These are phyloP conservation scores for Piedraia hortae DNA, from an alignment of 2,329 filamentous ascomycete genomes.

Conservation along the genomic window DNA sequence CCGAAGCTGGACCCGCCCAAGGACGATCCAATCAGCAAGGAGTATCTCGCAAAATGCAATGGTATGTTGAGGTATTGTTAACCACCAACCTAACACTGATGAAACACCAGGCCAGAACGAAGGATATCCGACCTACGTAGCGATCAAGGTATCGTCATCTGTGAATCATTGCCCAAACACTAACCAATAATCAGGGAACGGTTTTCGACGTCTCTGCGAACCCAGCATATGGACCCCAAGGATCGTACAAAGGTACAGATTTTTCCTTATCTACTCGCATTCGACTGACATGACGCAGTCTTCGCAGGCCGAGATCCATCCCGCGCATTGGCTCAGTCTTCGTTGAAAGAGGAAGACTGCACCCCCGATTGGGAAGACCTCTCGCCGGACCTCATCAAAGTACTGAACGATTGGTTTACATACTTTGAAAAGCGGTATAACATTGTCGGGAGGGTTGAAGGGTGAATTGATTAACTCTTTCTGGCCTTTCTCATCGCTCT, in stretches of 20 bases:
- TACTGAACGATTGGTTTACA: conserved; percentile 73
- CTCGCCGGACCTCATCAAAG: conserved; percentile 56
- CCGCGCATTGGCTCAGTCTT: conserved; percentile 65
- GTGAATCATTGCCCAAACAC: not conserved
- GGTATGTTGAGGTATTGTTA: conserved; percentile 29
- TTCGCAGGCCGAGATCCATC: conserved; percentile 92
- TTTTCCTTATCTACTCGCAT: not conserved
- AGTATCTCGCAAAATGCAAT: conserved; percentile 55
- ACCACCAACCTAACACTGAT: conserved; percentile 1
- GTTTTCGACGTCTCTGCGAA: conserved; percentile 90
- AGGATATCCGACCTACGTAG: conserved; percentile 29
- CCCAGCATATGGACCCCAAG: conserved; percentile 55
- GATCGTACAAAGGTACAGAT: conserved; percentile 49
- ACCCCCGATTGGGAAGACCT: conserved; percentile 59
- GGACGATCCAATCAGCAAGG: conserved; percentile 55
- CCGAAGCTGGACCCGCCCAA: conserved; percentile 62
- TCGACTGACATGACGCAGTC: conserved; percentile 25
- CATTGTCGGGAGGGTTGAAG: conserved; percentile 34
- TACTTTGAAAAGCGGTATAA: conserved; percentile 97
- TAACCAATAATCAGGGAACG: conserved; percentile 33
- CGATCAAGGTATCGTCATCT: conserved; percentile 23
- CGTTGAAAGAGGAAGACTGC: conserved; percentile 63
- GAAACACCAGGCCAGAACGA: conserved; percentile 30
- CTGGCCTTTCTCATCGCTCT: conserved; percentile 32
- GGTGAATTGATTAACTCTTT: conserved; percentile 10